Percentiles rank a stretch among this genome's conserved stretches.
These are phyloP conservation scores for Ensete ventricosum DNA, from an alignment of 176 grass and related monocot species.

Conservation along the genomic window DNA sequence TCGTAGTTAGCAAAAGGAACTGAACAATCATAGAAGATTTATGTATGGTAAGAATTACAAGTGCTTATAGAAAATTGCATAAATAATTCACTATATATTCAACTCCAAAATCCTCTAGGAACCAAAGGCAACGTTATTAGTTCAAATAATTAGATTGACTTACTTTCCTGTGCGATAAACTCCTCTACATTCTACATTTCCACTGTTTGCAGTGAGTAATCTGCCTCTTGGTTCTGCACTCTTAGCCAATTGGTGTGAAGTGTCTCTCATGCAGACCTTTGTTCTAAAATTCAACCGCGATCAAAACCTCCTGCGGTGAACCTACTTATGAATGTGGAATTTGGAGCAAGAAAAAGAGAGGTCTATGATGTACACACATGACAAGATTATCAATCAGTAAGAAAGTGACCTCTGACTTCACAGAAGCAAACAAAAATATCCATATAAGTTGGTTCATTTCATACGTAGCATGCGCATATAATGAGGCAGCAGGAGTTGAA, in stretches of 20 bases:
- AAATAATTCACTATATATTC: too few relatives aligned
- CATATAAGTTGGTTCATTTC: neutral
- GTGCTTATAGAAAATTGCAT: too few relatives aligned
- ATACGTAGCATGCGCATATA: neutral
- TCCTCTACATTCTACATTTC: slow-evolving; percentile 41
- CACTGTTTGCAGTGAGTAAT: slow-evolving; percentile 36
- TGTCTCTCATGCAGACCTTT: slow-evolving; percentile 86
- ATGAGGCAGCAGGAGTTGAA: too few relatives aligned
- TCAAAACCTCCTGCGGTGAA: neutral
- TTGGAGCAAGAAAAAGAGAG: too few relatives aligned
- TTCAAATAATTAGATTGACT: neutral
- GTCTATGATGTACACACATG: too few relatives aligned
- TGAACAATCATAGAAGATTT: too few relatives aligned
- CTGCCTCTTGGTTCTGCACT: slow-evolving; percentile 57
- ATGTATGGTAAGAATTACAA: too few relatives aligned
- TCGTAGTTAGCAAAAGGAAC: too few relatives aligned
- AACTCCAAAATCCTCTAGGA: too few relatives aligned
- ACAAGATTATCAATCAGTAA: neutral
- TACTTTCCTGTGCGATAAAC: slow-evolving; percentile 22
- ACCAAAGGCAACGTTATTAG: too few relatives aligned
- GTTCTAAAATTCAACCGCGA: slow-evolving; percentile 74
- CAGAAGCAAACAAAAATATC: neutral
- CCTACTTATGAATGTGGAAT: neutral
- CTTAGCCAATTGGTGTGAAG: slow-evolving; percentile 76
- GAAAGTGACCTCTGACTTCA: neutral